Percentiles rank a stretch among this genome's conserved stretches.
Evolutionary conservation across 2,329 filamentous ascomycete genomes (phyloP).

Genomic region (Microdochium trichocladiopsis): DNA sequence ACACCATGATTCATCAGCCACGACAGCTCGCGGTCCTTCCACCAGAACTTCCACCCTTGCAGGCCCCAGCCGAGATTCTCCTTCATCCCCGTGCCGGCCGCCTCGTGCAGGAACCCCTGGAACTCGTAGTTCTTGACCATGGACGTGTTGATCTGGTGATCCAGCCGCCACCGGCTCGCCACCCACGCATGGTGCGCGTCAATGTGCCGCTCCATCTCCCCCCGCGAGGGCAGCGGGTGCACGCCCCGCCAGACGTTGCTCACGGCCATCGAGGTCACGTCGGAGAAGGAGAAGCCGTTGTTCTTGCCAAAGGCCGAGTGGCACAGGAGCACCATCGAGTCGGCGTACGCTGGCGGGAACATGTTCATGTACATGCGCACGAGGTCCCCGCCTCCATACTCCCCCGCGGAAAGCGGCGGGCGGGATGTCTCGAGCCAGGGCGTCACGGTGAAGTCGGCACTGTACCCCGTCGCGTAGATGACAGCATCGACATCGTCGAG

Average conservation of each 20-base stretch:
- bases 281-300: conserved; percentile 23
- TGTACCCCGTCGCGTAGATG: conserved; percentile 27
- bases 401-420: conserved; percentile 2
- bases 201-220: conserved; percentile 19
- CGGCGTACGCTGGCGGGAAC: conserved; percentile 27
- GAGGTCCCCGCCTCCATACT: conserved; percentile 17
- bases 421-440: conserved; percentile 11
- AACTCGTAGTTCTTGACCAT: conserved; percentile 22
- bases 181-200: conserved; percentile 18
- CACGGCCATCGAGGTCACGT: conserved; percentile 30
- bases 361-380: conserved; percentile 29
- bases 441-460: conserved; percentile 9
- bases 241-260: conserved; percentile 29
- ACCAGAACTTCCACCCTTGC: conserved; percentile 34
- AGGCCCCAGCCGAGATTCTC: conserved; percentile 32
- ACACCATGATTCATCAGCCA: conserved; percentile 29
- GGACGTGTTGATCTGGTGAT: conserved; percentile 7
- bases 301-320: conserved; percentile 19
- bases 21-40: conserved; percentile 25
- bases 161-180: conserved; percentile 10
- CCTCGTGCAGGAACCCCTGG: conserved; percentile 25
- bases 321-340: conserved; percentile 26
- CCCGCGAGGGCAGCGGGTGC: conserved; percentile 16
- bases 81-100: conserved; percentile 30
- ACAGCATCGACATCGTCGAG: conserved; percentile 21